A percentile compares a stretch with the other conserved stretches of the same genome.
Evolutionary conservation across 2,329 filamentous ascomycete species (phyloP).

Genomic region (Trichoderma hamatum): DNA sequence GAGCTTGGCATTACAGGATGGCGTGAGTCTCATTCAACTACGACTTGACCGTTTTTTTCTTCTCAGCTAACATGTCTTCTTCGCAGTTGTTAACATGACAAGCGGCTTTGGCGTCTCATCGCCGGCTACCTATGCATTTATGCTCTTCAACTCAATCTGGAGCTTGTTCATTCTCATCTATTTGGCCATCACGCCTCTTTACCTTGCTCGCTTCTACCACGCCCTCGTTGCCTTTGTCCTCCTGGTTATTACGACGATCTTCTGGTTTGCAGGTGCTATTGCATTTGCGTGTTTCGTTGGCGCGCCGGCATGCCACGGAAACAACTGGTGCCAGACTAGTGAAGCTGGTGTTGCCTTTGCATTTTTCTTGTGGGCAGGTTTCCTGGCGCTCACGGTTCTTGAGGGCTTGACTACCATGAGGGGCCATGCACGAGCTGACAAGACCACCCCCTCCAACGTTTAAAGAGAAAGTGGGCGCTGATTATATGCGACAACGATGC

Average conservation of each 20-base stretch:
- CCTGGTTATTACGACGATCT: constrained; percentile 75
- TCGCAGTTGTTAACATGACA: constrained; percentile 28
- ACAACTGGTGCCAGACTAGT: constrained; percentile 58
- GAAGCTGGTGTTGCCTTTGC: constrained; percentile 69
- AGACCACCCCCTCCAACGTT: constrained; percentile 28
- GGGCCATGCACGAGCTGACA: constrained; percentile 37
- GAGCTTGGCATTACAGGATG: constrained; percentile 76
- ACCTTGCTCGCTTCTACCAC: constrained; percentile 63
- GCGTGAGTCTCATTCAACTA: constrained; percentile 52
- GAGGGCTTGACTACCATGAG: constrained; percentile 50
- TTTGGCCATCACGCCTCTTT: constrained; percentile 67
- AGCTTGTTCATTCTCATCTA: constrained; percentile 72
- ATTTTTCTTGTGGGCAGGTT: constrained; percentile 64
- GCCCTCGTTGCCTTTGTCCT: constrained; percentile 66
- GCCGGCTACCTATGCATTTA: constrained; percentile 69
- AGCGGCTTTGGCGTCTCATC: constrained; percentile 33
- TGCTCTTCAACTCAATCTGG: constrained; percentile 80
- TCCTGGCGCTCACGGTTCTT: constrained; percentile 51
- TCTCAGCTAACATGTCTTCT: background rate
- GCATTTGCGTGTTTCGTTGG: constrained; percentile 70
- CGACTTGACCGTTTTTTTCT: too few relatives aligned
- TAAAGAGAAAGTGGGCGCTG: background rate
- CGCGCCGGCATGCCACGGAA: constrained; percentile 56
- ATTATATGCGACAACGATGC: background rate
- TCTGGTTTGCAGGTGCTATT: constrained; percentile 88